A percentile compares a stretch with the other conserved stretches of the same genome.
Conservation (phyloP, 495 filamentous ascomycete species). For the Immersiella caudata region DNA sequence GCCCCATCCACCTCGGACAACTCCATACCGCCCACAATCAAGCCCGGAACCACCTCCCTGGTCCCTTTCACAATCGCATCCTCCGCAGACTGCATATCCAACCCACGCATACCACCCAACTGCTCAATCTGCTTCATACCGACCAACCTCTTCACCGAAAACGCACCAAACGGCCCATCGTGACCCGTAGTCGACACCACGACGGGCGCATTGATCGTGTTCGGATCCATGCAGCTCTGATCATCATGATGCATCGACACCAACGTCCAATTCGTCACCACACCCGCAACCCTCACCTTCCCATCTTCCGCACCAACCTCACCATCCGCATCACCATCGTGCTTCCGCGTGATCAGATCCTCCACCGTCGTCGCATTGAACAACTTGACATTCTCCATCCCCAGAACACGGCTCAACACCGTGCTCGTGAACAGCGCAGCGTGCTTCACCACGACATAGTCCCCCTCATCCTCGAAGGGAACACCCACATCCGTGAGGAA, state of each 20-base stretch:
- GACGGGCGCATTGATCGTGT: conserved; percentile 88
- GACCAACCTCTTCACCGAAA: conserved; percentile 81
- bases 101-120: conserved; percentile 85
- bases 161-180: conserved; percentile 86
- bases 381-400: conserved; percentile 88
- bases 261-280: conserved; percentile 93
- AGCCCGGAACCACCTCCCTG: conserved; percentile 79
- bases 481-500: conserved; percentile 81
- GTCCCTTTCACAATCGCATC: conserved; percentile 90
- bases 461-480: conserved; percentile 83
- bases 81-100: conserved; percentile 88
- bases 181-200: conserved; percentile 88
- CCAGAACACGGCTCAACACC: conserved; percentile 74
- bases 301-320: conserved; percentile 20
- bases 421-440: conserved; percentile 89
- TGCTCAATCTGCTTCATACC: conserved; percentile 79
- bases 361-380: conserved; percentile 93
- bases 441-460: conserved; percentile 90
- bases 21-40: conserved; percentile 95
- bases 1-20: conserved; percentile 86
- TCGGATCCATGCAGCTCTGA: conserved; percentile 93
- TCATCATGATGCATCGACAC: conserved; percentile 83
- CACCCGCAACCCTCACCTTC: conserved; percentile 72
- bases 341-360: conserved; percentile 78
- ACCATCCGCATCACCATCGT: conserved; percentile 21